Base-by-base conservation (phyloP, 2,329 filamentous ascomycete species). In the Didymella sp. region DNA sequence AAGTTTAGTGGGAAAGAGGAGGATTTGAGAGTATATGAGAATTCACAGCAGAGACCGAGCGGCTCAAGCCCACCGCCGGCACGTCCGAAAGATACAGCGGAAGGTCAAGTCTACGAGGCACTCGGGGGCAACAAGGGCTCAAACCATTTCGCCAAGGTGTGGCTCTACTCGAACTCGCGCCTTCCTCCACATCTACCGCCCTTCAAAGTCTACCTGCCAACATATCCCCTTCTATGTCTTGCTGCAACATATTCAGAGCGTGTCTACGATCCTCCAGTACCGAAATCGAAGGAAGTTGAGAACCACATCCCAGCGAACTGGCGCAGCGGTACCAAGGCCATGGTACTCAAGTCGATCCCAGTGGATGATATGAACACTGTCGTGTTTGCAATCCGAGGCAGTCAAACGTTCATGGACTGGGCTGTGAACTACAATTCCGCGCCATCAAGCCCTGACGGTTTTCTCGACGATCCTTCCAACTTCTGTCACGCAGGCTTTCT, bases 371-470 rank as follows among this genome's bases (percentile, higher is more conserved):
- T 88, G 78, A 86, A 90, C 70, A 88, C 88, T 17, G 88, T 96
- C 52, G 89, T 96, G 11, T 90, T 96, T 68, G 91, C 92, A 13
- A 90, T 96, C 60, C 86, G 92, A 19, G 92, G 92, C 19, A 92
- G 88, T 0, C 86, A 91, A 22, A 89, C 86, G 6, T 90, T 95
- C 65, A 87, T 90, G 79, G 92, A 96, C 76, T 96, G 92, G 92
- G 85, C 89, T 1, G 89, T 95, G 42, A 96, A 96, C 73, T 82
- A 95, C 51, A 86, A 90, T 46, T 85, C 85, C 1, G 85, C 84
- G 0, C 91, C 91, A 0, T 80, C 84, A 0, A 81, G 86, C 1
- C 90, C 92, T 0, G 72, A 70, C 0, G 85, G 84, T 1, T 95
- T 96, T 71, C 80, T 96, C 24, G 91, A 96, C 68, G 91, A 96